Evolutionary conservation across 768 basidiomycete genomes (phyloP), one percentile per base, ranked within the genome.

Genomic region (Crassisporium funariophilum): DNA sequence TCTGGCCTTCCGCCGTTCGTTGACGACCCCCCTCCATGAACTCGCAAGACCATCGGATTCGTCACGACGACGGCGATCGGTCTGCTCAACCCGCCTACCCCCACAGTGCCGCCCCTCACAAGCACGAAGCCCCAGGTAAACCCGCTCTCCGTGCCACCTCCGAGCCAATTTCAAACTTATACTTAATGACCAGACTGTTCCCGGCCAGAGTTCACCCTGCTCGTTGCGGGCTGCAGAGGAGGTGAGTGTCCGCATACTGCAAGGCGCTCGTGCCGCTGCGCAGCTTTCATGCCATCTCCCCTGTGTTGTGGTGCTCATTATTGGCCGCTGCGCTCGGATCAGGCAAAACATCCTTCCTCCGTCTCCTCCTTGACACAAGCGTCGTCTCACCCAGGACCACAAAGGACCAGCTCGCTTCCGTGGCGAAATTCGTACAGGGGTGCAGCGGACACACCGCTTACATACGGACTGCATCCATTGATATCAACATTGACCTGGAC

Each of bases 301-400:
- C 40, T 33, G 37, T 46, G 47, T 38, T 39, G 35, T 39, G 23
- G 45, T 47, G 33, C 42, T 27, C 25, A 39, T 43, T 34, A 50
- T 31, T 52, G 44, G 59, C 49, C 56, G 42, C 57, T 55, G 60
- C 60, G 53, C 68, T 63, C 70, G 68, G 68, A 69, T 70, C 72
- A 77, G 82, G 88, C 69, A 93, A 93, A 78, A 90, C 89, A 17
- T 85, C 88, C 50, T 88, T 93, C 61, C 84, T 91, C 61, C 82
- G 88, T 47, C 86, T 91, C 59, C 76, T 93, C 54, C 80, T 91
- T 66, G 88, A 91, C 74, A 89, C 91, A 54, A 79, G 79, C 72
- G 72, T 79, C 62, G 73, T 91, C 59, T 78, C 87, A 11, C 70
- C 76, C 31, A 63, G 72, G 16, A 78, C 82, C 44, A 74, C 79